These are phyloP conservation scores for Hypoxylon rickii DNA, from an alignment of 495 filamentous ascomycete genomes.

Conservation along the genomic window DNA sequence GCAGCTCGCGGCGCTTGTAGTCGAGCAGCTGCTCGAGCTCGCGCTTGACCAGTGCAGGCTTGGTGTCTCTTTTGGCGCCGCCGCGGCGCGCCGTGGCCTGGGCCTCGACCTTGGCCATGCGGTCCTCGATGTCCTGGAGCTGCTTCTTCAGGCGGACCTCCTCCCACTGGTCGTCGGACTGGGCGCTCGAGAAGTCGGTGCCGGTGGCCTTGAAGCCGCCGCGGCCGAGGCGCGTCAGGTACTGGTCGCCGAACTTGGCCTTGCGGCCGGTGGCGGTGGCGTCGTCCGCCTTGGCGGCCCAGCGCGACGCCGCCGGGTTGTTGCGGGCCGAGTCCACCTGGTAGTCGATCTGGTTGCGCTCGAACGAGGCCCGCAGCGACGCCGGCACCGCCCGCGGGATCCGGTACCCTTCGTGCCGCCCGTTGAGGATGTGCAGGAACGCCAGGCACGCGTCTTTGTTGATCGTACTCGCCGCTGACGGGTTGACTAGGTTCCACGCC, in stretches of 20 bases:
- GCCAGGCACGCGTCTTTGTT: constrained; percentile 93
- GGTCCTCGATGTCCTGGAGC: constrained; percentile 81
- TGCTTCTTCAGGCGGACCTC: constrained; percentile 94
- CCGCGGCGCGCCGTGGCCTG: constrained; percentile 61
- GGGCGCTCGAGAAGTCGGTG: constrained; percentile 80
- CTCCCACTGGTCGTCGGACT: constrained; percentile 89
- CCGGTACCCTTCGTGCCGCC: constrained; percentile 91
- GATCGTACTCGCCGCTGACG: constrained; percentile 73
- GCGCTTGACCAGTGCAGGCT: constrained; percentile 85
- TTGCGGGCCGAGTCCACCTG: constrained; percentile 75
- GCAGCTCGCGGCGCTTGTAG: constrained; percentile 70
- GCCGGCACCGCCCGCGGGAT: constrained; percentile 93
- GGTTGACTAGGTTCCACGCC: constrained; percentile 97
- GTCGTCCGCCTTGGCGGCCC: constrained; percentile 71
- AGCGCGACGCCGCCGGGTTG: constrained; percentile 59
- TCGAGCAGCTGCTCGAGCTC: constrained; percentile 90
- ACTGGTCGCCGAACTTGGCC: constrained; percentile 95
- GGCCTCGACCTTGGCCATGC: constrained; percentile 75
- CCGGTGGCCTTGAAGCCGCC: constrained; percentile 76
- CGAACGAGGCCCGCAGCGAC: constrained; percentile 85
- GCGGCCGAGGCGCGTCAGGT: constrained; percentile 82
- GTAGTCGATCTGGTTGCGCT: constrained; percentile 94
- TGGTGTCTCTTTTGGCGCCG: constrained; percentile 64
- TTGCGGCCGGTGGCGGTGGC: constrained; percentile 82
- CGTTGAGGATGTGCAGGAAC: constrained; percentile 94